These are phyloP conservation scores for Paecilomyces dactylethromorphus DNA, from an alignment of 2,329 filamentous ascomycete species.

Conservation along the genomic window DNA sequence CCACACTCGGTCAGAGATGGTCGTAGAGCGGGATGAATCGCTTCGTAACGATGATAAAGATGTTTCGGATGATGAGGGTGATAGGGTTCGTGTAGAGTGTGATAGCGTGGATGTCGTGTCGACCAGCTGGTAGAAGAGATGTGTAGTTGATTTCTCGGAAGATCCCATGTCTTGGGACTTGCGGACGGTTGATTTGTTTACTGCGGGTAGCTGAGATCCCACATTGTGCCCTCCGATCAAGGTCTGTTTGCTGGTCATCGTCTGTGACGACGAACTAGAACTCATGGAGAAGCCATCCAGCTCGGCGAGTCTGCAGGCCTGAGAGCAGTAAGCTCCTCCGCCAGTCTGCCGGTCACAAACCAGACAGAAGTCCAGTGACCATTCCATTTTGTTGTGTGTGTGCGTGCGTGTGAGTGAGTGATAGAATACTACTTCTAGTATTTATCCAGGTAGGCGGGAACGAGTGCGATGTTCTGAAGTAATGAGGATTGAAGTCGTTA, in stretches of 20 bases:
- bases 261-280: conserved; percentile 24
- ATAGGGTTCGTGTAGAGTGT: conserved; percentile 37
- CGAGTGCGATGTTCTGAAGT: neutral
- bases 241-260: conserved; percentile 8
- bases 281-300: conserved; percentile 63
- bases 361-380: conserved; percentile 90
- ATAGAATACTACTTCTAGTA: neutral
- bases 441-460: neutral
- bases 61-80: conserved; percentile 70
- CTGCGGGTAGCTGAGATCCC: neutral
- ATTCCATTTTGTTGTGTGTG: conserved; percentile 47
- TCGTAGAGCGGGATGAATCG: conserved; percentile 43
- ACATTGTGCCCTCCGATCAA: neutral
- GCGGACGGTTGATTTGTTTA: neutral
- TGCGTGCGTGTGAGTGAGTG: conserved; percentile 22
- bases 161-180: conserved; percentile 10
- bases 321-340: conserved; percentile 80
- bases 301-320: conserved; percentile 82
- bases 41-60: conserved; percentile 76
- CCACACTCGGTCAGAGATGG: conserved; percentile 67
- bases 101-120: conserved; percentile 16
- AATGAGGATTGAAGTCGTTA: neutral
- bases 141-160: conserved; percentile 55
- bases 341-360: conserved; percentile 86
- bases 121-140: conserved; percentile 44